Percentiles rank a stretch among this genome's conserved stretches.
phyloP scores from a whole-genome alignment of 225 moss, liverwort and hornwort species.

The Bryum argenteum region DNA sequence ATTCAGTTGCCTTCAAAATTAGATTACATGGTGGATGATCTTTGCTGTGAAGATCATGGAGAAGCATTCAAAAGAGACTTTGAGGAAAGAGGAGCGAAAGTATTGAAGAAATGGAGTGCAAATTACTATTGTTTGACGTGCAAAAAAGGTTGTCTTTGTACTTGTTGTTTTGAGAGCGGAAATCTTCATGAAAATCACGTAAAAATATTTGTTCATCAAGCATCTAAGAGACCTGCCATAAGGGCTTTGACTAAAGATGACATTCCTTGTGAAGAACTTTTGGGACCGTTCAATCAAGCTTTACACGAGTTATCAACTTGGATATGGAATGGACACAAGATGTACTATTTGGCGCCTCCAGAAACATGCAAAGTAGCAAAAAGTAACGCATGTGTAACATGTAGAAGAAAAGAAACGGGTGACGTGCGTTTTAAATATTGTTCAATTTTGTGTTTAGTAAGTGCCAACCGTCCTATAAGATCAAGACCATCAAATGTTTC shows the following conservation, averaged over 20 bases:
- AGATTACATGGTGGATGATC: too few species aligned
- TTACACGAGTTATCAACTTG: conserved; percentile 15
- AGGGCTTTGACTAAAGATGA: background rate
- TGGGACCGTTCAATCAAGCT: background rate
- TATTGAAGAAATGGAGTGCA: background rate
- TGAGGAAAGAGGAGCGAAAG: too few species aligned
- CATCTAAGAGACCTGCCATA: background rate
- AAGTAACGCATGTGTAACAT: background rate
- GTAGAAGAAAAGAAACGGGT: conserved; percentile 17
- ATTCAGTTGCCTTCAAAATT: too few species aligned
- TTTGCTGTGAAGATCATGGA: too few species aligned
- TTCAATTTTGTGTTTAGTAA: background rate
- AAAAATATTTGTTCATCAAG: background rate
- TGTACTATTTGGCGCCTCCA: conserved; percentile 4
- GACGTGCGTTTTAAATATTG: background rate
- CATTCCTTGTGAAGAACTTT: too few species aligned
- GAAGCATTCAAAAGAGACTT: too few species aligned
- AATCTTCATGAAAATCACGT: background rate
- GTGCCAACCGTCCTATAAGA: background rate
- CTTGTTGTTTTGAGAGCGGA: background rate
- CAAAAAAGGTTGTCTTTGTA: conserved; percentile 1
- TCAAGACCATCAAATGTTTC: background rate
- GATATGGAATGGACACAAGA: background rate
- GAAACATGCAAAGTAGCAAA: background rate
- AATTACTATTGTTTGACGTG: background rate